Percentiles rank a stretch among this genome's conserved stretches.
Conservation (phyloP, 169 alveolate genomes). For the Plasmodium cynomolgi region DNA sequence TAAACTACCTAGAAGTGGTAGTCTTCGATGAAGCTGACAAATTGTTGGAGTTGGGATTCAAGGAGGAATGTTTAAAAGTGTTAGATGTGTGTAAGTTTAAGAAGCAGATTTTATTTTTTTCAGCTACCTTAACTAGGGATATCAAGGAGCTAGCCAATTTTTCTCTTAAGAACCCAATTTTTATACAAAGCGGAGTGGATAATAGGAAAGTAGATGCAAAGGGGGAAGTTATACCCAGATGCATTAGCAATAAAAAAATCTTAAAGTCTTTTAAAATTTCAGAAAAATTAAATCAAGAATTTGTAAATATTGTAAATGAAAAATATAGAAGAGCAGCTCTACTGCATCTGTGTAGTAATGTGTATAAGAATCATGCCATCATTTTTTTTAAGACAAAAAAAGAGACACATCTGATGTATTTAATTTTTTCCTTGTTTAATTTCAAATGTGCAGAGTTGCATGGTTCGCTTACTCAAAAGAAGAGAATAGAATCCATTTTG, state of each 20-base stretch:
- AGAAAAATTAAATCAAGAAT: conserved; percentile 77
- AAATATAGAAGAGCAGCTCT: conserved; percentile 83
- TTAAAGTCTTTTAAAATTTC: conserved; percentile 75
- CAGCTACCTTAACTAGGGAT: conserved; percentile 91
- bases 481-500: conserved; percentile 93
- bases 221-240: neutral
- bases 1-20: conserved; percentile 90
- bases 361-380: conserved; percentile 81
- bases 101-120: conserved; percentile 90
- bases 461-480: conserved; percentile 94
- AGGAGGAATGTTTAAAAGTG: conserved; percentile 86
- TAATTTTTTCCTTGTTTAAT: conserved; percentile 88
- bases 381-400: conserved; percentile 92
- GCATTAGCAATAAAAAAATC: neutral
- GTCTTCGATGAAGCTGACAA: conserved; percentile 97
- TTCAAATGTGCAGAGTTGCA: conserved; percentile 94
- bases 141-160: conserved; percentile 87
- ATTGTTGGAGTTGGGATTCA: conserved; percentile 95
- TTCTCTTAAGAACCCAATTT: conserved; percentile 87
- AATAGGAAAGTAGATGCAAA: neutral
- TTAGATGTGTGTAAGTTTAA: conserved; percentile 83
- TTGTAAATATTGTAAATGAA: conserved; percentile 75
- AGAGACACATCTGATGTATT: conserved; percentile 91
- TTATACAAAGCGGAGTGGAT: conserved; percentile 75
- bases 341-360: conserved; percentile 78